These are phyloP conservation scores for Gynostemma pentaphyllum DNA, from an alignment of 306 rosid genomes.

Conservation along the genomic window DNA sequence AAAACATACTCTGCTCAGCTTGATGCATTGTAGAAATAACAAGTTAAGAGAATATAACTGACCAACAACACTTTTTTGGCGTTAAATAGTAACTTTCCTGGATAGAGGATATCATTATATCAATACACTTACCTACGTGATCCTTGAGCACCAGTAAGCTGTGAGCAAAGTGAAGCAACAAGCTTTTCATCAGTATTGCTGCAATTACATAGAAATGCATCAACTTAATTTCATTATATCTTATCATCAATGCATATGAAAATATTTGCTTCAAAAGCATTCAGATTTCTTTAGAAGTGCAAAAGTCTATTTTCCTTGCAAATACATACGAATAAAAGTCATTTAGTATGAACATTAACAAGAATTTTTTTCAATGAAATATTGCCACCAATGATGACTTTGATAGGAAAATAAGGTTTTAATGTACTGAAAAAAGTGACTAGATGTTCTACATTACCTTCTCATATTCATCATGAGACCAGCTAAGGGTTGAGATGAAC, in stretches of 20 bases:
- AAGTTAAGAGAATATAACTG: not conserved
- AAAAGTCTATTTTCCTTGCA: not conserved
- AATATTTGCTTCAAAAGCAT: not conserved
- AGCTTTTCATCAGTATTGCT: constrained; percentile 89
- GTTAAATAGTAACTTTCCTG: not conserved
- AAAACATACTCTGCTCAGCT: not conserved
- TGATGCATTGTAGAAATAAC: not conserved
- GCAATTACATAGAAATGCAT: constrained; percentile 13
- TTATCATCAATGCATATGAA: not conserved
- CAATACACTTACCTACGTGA: constrained; percentile 40
- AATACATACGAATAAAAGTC: not conserved
- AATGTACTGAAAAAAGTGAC: constrained; percentile 6
- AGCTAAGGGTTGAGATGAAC: constrained; percentile 95
- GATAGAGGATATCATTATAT: not conserved
- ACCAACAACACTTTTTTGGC: not conserved
- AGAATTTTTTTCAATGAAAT: not conserved
- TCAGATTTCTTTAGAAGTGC: not conserved
- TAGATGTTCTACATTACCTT: constrained; percentile 47
- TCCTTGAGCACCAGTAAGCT: constrained; percentile 33
- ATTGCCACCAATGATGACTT: not conserved
- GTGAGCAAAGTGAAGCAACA: constrained; percentile 75
- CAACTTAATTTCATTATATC: not conserved
- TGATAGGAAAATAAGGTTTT: not conserved
- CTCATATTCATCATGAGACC: constrained; percentile 97
- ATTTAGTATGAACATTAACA: not conserved